Evolutionary conservation across 148 eudicot species (phyloP).

Genomic region (Fagopyrum esculentum): DNA sequence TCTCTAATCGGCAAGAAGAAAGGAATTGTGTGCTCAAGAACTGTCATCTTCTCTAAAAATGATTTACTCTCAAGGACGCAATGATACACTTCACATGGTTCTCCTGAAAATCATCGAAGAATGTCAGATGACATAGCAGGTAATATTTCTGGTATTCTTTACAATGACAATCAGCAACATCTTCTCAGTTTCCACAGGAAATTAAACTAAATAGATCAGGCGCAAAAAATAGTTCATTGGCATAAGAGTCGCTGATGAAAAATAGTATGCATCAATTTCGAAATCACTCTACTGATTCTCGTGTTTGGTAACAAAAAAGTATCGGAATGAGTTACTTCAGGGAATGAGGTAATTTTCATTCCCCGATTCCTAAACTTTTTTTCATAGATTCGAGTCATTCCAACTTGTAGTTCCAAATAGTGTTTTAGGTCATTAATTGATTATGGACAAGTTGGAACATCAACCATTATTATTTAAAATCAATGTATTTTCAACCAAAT

Average conservation of each 20-base stretch:
- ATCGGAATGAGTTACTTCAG: too few relatives aligned
- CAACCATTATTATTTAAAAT: too few relatives aligned
- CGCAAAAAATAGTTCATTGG: neutral
- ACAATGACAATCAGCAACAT: slow-evolving; percentile 1
- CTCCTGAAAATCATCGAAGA: slow-evolving; percentile 45
- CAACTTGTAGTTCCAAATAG: too few relatives aligned
- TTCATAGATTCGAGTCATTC: too few relatives aligned
- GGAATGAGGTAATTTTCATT: too few relatives aligned
- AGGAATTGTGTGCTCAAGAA: slow-evolving; percentile 92
- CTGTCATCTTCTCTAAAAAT: slow-evolving; percentile 95
- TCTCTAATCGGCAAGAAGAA: slow-evolving; percentile 92
- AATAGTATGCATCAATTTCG: slow-evolving; percentile 1
- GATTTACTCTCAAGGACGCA: slow-evolving; percentile 97
- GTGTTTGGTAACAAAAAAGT: too few relatives aligned
- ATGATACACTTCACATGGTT: slow-evolving; percentile 83
- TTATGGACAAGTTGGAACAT: too few relatives aligned
- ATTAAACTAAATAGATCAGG: neutral
- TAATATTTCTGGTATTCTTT: neutral
- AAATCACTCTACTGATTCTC: too few relatives aligned
- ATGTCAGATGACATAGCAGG: slow-evolving; percentile 4
- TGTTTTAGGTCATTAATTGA: too few relatives aligned
- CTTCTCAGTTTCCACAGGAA: neutral
- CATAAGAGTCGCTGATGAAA: neutral
- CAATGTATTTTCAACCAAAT: too few relatives aligned
- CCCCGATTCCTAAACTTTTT: too few relatives aligned